Base-by-base conservation (phyloP, 768 basidiomycete species). In the Xerocomellus intermedius region DNA sequence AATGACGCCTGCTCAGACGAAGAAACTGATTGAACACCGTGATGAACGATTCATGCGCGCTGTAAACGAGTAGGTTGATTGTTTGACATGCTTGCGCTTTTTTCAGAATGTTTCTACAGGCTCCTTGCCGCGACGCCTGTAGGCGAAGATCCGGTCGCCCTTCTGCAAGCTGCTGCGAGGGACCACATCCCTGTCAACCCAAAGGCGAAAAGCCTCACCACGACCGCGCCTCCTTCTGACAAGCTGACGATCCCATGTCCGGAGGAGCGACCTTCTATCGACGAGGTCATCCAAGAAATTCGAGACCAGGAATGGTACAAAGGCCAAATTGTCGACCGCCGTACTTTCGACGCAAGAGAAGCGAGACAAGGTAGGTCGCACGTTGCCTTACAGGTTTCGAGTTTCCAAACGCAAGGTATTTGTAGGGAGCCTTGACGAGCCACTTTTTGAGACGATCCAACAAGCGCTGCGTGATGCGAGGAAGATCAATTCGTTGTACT, bases 111-210 rank as follows among this genome's bases (percentile, higher is more conserved):
- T 33, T 39, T 37, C 4, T 9, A 14, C 52, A 91, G 90, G 55
- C 76, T 92, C 36, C 69, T 92, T 19, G 60, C 68, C 8, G 84
- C 87, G 8, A 78, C 80, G 13, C 68, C 77, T 2, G 64, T 17
- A 10, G 67, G 62, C 0, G 86, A 86, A 22, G 87, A 92, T 62
- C 80, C 92, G 0, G 80, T 84, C 1, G 59, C 64, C 14, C 68
- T 93, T 10, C 68, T 95, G 8, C 79, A 85, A 66, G 78, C 80
- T 7, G 90, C 89, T 22, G 87, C 85, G 3, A 76, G 75, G 24
- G 83, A 84, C 26, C 85, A 89, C 59, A 76, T 94, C 10, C 93
- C 93, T 3, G 73, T 88, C 26, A 77, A 88, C 60, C 85, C 86
- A 7, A 64, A 63, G 21, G 38, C 59, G 28, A 57, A 56, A 33